Conservation (phyloP, 192 early-diverging fungal genomes). For the Podila epicladia region DNA sequence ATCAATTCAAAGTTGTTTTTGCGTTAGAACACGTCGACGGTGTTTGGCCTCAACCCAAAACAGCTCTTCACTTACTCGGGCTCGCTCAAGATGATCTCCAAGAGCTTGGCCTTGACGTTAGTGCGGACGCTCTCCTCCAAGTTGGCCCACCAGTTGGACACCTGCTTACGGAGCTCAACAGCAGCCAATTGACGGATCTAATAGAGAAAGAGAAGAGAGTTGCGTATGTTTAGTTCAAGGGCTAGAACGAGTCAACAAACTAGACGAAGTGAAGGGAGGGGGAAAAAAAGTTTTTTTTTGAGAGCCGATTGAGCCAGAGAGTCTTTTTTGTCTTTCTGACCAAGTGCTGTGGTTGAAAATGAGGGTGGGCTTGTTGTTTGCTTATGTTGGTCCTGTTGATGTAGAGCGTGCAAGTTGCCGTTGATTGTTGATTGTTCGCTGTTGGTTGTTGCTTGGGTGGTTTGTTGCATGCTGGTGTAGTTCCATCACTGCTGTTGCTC, state of each 20-base stretch:
- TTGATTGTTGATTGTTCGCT: too few species aligned
- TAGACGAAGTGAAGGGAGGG: too few species aligned
- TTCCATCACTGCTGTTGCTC: too few species aligned
- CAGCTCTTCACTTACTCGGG: constrained; percentile 56
- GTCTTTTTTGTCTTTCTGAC: too few species aligned
- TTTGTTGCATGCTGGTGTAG: too few species aligned
- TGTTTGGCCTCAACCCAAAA: not conserved
- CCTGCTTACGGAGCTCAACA: constrained; percentile 88
- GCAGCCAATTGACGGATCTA: constrained; percentile 84
- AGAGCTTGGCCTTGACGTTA: constrained; percentile 70
- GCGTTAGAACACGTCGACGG: not conserved
- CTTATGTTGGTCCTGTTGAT: too few species aligned
- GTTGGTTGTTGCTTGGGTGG: too few species aligned
- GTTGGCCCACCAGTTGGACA: constrained; percentile 78
- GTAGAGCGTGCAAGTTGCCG: too few species aligned
- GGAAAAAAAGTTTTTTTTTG: not conserved
- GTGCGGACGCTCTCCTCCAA: constrained; percentile 63
- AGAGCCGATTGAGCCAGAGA: not conserved
- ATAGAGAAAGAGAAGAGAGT: not conserved
- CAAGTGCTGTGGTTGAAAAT: too few species aligned
- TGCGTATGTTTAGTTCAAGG: not conserved
- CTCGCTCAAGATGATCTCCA: constrained; percentile 78
- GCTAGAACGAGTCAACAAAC: too few species aligned
- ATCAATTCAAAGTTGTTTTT: not conserved
- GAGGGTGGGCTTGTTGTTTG: too few species aligned